Base-by-base conservation (phyloP, 176 grass and related monocot genomes). In the Leersia perrieri region DNA sequence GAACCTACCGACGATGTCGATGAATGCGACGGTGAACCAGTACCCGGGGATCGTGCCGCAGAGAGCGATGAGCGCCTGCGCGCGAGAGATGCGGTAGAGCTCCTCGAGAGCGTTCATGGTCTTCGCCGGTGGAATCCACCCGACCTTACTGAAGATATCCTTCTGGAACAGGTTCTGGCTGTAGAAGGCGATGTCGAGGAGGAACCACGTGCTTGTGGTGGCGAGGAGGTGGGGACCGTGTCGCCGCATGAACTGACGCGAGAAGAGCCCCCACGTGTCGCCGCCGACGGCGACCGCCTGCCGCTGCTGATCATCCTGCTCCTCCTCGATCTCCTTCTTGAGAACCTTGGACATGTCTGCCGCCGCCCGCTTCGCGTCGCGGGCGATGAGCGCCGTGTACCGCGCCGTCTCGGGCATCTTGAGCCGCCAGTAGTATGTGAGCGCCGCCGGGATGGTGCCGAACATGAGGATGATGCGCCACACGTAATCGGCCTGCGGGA, bases 361-460 rank as follows among this genome's bases (percentile, higher is more conserved):
- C 0, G 85, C 66, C 6, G 94, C 91, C 83, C 92, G 78, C 75
- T 94, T 94, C 0, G 91, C 22, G 82, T 97, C 90, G 6, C 69
- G 33, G 33, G 85, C 91, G 22, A 97, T 30, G 27, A 97, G 89
- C 47, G 92, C 94, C 13, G 94, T 97, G 94, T 94, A 97, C 10
- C 94, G 83, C 6, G 92, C 91, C 9, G 89, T 97, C 83, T 97
- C 94, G 0, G 94, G 94, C 94, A 97, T 97, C 66, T 93, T 85
- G 84, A 94, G 91, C n/a, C 91, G 89, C 94, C 94, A 97, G 75
- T 97, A 97, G 86, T 87, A 97, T 22, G 94, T 97, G 7, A 94
- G 70, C 3, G 42, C 81, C 0, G 92, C 95, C 0, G 95, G 92
- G 20, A 89, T 0, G 63, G 88, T 63, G 20, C 95, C 92, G 51